Evolutionary conservation across 106 monocot species (phyloP).

Genomic region (Posidonia australis): DNA sequence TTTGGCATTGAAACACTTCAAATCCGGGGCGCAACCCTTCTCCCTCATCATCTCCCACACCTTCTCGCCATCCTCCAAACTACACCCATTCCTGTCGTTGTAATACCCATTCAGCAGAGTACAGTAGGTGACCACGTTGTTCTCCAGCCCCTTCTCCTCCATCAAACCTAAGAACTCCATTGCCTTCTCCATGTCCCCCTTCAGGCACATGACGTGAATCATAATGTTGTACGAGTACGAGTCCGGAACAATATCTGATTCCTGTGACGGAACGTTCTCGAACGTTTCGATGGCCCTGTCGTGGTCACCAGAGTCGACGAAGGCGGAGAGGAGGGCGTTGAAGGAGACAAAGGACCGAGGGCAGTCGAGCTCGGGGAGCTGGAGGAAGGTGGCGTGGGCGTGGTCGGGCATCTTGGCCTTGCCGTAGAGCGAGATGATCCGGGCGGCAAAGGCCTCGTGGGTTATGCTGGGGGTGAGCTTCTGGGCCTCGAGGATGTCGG

Average conservation of each 20-base stretch:
- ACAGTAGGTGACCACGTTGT: conserved; percentile 37
- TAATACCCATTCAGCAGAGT: conserved; percentile 44
- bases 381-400: conserved; percentile 26
- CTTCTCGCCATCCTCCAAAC: conserved; percentile 29
- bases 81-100: neutral
- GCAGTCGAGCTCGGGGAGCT: conserved; percentile 27
- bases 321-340: conserved; percentile 48
- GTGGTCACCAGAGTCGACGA: conserved; percentile 10
- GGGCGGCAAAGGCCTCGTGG: conserved; percentile 53
- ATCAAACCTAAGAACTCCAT: conserved; percentile 20
- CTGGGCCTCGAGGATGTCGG: conserved; percentile 48
- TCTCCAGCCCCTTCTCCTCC: conserved; percentile 21
- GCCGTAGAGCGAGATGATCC: conserved; percentile 56
- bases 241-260: conserved; percentile 21
- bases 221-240: conserved; percentile 52
- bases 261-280: conserved; percentile 10
- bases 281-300: conserved; percentile 17
- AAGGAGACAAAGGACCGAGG: conserved; percentile 35
- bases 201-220: conserved; percentile 27
- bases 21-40: conserved; percentile 29
- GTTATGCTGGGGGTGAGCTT: conserved; percentile 17
- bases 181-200: conserved; percentile 39
- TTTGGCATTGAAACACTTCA: conserved; percentile 48
- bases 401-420: conserved; percentile 38
- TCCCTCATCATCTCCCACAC: conserved; percentile 43